phyloP scores from a whole-genome alignment of 169 alveolate species.

The Plasmodium coatneyi region DNA sequence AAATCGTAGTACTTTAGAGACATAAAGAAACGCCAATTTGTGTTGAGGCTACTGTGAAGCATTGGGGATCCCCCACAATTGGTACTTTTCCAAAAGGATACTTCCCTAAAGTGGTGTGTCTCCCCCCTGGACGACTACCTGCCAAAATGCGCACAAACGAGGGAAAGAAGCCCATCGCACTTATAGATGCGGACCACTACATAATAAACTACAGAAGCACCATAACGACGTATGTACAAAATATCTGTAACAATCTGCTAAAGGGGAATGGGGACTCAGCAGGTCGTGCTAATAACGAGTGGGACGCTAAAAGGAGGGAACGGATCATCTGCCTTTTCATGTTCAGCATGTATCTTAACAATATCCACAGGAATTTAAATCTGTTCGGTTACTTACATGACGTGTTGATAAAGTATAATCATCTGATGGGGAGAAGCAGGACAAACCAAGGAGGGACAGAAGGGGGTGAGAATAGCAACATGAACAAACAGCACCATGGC shows the following conservation, averaged over 20 bases:
- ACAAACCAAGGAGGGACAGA: neutral
- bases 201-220: constrained; percentile 55
- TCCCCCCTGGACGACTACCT: neutral
- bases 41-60: neutral
- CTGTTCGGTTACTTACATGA: constrained; percentile 16
- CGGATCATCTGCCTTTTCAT: constrained; percentile 45
- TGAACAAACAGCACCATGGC: neutral
- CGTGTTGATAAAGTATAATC: constrained; percentile 27
- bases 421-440: neutral
- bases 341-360: constrained; percentile 32
- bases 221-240: constrained; percentile 62
- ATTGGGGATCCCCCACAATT: neutral
- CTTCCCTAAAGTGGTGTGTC: neutral
- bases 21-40: neutral
- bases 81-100: neutral
- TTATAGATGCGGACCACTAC: constrained; percentile 65
- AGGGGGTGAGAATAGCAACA: neutral
- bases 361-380: constrained; percentile 51
- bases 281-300: neutral
- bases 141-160: constrained; percentile 12
- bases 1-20: neutral
- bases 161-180: constrained; percentile 20
- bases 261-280: neutral
- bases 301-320: neutral
- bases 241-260: constrained; percentile 21